These are phyloP conservation scores for Torulaspora gathmanii DNA, from an alignment of 805 yeast genomes.

Conservation along the genomic window DNA sequence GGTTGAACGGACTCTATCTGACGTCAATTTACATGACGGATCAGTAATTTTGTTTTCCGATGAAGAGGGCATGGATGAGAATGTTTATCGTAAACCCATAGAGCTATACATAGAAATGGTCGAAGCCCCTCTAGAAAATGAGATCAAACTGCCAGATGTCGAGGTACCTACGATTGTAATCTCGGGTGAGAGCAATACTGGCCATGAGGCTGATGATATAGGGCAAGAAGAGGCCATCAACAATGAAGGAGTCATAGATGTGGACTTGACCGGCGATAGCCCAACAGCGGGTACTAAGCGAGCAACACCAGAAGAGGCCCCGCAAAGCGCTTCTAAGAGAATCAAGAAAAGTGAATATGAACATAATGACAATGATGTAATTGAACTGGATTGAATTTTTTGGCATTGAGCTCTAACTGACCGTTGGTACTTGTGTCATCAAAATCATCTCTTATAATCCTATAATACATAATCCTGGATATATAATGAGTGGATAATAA, in stretches of 20 bases:
- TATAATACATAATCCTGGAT: constrained; percentile 1
- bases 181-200: constrained; percentile 2
- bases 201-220: background rate
- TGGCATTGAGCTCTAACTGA: background rate
- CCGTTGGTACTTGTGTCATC: background rate
- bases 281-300: constrained; percentile 1
- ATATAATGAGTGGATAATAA: constrained; percentile 2
- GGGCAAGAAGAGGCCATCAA: constrained; percentile 22
- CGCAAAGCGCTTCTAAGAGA: constrained; percentile 9
- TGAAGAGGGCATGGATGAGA: constrained; percentile 54
- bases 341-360: constrained; percentile 11
- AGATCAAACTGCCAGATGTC: constrained; percentile 34
- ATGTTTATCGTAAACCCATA: constrained; percentile 44
- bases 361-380: constrained; percentile 18
- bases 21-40: constrained; percentile 56
- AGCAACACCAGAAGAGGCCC: constrained; percentile 5
- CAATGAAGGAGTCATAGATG: constrained; percentile 14
- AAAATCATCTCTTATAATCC: constrained; percentile 5
- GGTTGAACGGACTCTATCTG: constrained; percentile 42
- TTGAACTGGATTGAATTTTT: constrained; percentile 11
- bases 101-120: constrained; percentile 51
- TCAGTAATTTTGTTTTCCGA: constrained; percentile 67
- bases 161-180: constrained; percentile 28
- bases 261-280: constrained; percentile 15
- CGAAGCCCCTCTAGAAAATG: constrained; percentile 8